Evolutionary conservation across 305 asterid genomes (phyloP), one percentile per base, ranked within the genome.

Genomic region (Nicotiana rustica): DNA sequence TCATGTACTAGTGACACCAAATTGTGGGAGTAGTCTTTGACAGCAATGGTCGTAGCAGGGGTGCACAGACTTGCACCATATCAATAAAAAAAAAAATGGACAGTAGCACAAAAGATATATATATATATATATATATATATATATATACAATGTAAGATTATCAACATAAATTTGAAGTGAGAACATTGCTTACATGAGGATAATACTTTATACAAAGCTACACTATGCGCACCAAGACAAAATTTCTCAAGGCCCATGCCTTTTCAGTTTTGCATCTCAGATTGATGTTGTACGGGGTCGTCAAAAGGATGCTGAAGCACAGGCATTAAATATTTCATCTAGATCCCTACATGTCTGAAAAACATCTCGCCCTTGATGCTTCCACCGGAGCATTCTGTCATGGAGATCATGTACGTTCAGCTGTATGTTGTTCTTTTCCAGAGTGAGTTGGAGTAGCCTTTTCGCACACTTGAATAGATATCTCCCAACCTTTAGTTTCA

Each of bases 391-490:
- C 78, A 92, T 75, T 81, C 96, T 86, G 19, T 75, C 57, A 73
- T 75, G 86, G 82, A 93, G 93, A 89, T 93, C 97, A 44, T 80
- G 88, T 79, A 80, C 73, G 89, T 86, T 88, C 80, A 76, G 83
- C 77, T 67, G 59, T 44, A 79, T 85, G 73, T 18, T 65, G 31
- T 87, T 25, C 29, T 25, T 88, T 76, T 87, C 86, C 6, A 66
- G 71, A 65, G 82, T 70, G 76, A 84, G 80, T 81, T 82, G 85
- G 80, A 91, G 87, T 52, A 93, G 85, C 89, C 94, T 89, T 83
- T 87, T 85, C 56, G 91, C 88, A 87, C 97, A 92, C 85, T 86
- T 89, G 82, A 91, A 47, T 68, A 95, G 88, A 87, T 89, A 92
- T 61, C 81, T 75, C 35, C 89, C 88, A 38, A 82, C 77, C 86